These are phyloP conservation scores for Monilinia fructicola DNA, from an alignment of 2,329 filamentous ascomycete genomes.

Conservation along the genomic window DNA sequence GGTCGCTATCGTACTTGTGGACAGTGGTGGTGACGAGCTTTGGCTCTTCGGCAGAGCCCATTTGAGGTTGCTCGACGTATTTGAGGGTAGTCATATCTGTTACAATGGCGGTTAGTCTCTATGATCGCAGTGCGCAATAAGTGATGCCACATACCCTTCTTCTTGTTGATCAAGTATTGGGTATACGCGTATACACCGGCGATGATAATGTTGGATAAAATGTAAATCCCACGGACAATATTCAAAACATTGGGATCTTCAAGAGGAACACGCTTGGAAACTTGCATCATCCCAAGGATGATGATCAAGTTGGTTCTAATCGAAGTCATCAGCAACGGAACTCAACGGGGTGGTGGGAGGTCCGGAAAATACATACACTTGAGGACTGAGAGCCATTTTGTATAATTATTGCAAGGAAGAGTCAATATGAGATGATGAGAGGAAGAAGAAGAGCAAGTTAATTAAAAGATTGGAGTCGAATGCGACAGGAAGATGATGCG, in stretches of 20 bases:
- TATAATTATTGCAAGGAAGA: conserved; percentile 27
- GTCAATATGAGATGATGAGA: background rate
- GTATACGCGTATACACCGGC: conserved; percentile 81
- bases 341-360: conserved; percentile 21
- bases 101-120: conserved; percentile 1
- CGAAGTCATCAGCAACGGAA: conserved; percentile 28
- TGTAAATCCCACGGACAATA: conserved; percentile 62
- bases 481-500: conserved; percentile 24
- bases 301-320: conserved; percentile 85
- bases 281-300: conserved; percentile 98
- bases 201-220: conserved; percentile 75
- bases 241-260: conserved; percentile 76
- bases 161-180: conserved; percentile 83
- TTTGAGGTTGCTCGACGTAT: conserved; percentile 92
- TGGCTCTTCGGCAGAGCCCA: conserved; percentile 90
- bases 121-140: background rate
- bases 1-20: conserved; percentile 87
- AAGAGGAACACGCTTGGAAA: conserved; percentile 92
- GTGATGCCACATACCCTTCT: conserved; percentile 72
- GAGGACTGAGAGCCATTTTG: conserved; percentile 64
- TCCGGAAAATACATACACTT: conserved; percentile 59
- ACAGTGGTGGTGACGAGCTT: conserved; percentile 96
- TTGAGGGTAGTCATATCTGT: conserved; percentile 95
- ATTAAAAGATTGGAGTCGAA: conserved; percentile 27
- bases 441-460: background rate